Base-by-base conservation (phyloP, 2,329 filamentous ascomycete species). In the Zymoseptoria crescenta region DNA sequence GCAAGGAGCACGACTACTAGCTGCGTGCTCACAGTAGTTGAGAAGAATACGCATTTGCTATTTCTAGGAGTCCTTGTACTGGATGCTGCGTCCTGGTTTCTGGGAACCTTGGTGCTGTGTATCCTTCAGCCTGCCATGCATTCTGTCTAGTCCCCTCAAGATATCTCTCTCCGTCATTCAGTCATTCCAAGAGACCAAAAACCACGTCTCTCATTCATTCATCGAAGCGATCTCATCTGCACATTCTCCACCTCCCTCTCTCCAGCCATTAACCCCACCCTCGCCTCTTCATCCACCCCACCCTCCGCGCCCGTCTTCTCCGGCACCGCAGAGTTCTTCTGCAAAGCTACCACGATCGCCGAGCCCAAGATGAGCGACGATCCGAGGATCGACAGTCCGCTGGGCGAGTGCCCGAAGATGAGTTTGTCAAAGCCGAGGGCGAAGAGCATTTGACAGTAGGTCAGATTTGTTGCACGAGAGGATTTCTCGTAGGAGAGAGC, bases 401-500 rank as follows among this genome's bases (percentile, higher is more conserved):
- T 80, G 1, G 86, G 82, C 6, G 79, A 82, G 16, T 80, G 81
- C 2, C 83, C 81, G 75, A 84, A 88, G 16, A 88, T 75, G 9
- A 86, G 63, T 65, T 83, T 83, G 69, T 89, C 86, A 13, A 85
- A 84, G 3, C 78, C 75, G 9, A 88, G 72, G 1, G 86, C 86
- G 70, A 87, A 88, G 3, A 88, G 73, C 84, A 88, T 87, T 70
- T 87, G 84, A 52, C 81, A 84, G 68, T 88, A 89, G 0, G 86
- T 76, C 83, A 88, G 87, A 57, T 83, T 84, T 0, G 83, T 87
- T 1, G 83, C 84, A 20, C 82, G 77, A 2, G 76, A 76, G 1
- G 80, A 81, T 62, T 87, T 87, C 68, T 92, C 88, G 61, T 87
- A 84, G 24, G 87, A 80, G 53, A 96, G 75, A 0, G 90, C 91